Conservation (phyloP, 2,329 filamentous ascomycete species). For the Elsinoe ampelina region DNA sequence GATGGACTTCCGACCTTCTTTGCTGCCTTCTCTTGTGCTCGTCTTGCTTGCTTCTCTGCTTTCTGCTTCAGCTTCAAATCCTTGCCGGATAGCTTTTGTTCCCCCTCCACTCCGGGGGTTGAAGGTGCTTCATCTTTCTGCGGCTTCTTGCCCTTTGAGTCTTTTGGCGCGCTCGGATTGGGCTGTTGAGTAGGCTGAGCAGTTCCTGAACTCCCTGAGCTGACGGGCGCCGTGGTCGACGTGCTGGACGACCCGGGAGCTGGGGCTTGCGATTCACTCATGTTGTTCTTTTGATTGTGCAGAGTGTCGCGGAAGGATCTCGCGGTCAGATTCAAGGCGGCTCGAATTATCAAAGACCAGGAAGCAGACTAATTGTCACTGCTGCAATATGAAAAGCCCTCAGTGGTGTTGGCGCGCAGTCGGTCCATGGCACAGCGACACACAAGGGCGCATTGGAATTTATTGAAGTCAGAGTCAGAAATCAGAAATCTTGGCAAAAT, state of each 20-base stretch:
- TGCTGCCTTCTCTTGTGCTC: conserved; percentile 44
- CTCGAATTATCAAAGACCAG: no score
- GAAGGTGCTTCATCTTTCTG: conserved; percentile 4
- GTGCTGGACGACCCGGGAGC: neutral
- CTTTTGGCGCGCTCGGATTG: conserved; percentile 12
- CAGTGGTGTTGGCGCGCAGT: no score
- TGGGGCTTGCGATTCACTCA: neutral
- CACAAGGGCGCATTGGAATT: neutral
- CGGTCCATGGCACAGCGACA: no score
- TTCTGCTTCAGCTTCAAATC: conserved; percentile 84
- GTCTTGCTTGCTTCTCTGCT: conserved; percentile 79
- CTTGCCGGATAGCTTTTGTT: conserved; percentile 56
- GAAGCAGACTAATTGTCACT: no score
- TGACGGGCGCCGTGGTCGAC: no score
- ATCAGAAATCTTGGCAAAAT: neutral
- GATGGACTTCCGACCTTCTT: conserved; percentile 17
- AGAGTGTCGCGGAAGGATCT: no score
- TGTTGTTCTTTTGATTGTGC: neutral
- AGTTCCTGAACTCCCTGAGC: neutral
- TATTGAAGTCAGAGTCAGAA: neutral
- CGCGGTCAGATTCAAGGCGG: no score
- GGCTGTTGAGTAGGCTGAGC: neutral
- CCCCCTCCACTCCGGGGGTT: conserved; percentile 16
- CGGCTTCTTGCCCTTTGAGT: conserved; percentile 12
- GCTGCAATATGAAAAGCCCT: neutral